These are phyloP conservation scores for Talaromyces trachyspermus DNA, from an alignment of 495 filamentous ascomycete genomes.

Conservation along the genomic window DNA sequence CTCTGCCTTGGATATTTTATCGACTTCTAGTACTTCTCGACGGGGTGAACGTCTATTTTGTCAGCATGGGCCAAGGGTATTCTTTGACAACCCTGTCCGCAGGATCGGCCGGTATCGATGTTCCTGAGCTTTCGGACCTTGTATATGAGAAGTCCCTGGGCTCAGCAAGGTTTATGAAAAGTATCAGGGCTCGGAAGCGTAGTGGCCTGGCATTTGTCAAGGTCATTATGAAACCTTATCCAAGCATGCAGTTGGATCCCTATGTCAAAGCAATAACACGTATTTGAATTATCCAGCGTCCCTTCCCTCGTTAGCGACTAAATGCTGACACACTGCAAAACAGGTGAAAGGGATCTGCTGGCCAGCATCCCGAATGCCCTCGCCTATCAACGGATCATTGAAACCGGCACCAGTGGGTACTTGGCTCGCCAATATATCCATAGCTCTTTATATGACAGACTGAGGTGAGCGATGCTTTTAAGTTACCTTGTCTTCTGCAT, in stretches of 20 bases:
- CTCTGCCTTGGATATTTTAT: neutral
- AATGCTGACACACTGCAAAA: conserved; percentile 16
- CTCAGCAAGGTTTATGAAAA: conserved; percentile 94
- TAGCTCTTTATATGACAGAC: conserved; percentile 93
- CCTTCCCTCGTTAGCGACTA: neutral
- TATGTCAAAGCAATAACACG: conserved; percentile 69
- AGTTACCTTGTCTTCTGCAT: neutral
- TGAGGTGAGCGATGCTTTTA: conserved; percentile 46
- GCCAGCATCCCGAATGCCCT: conserved; percentile 85
- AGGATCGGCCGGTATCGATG: conserved; percentile 86
- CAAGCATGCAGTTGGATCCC: conserved; percentile 64
- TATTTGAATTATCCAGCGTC: conserved; percentile 39
- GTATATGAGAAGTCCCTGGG: conserved; percentile 90
- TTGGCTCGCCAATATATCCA: conserved; percentile 94
- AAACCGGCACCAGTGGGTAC: conserved; percentile 85
- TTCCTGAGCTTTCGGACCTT: conserved; percentile 82
- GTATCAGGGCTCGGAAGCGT: conserved; percentile 78
- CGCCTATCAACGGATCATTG: conserved; percentile 79
- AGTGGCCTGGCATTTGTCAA: conserved; percentile 91
- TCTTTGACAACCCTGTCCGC: conserved; percentile 84
- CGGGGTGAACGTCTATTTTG: neutral
- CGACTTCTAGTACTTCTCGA: neutral
- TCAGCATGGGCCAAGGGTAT: conserved; percentile 91
- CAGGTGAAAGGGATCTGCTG: conserved; percentile 74
- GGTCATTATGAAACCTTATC: conserved; percentile 84